phyloP scores from a whole-genome alignment of 257 asterid genomes.

The Solanum gracilifrons region DNA sequence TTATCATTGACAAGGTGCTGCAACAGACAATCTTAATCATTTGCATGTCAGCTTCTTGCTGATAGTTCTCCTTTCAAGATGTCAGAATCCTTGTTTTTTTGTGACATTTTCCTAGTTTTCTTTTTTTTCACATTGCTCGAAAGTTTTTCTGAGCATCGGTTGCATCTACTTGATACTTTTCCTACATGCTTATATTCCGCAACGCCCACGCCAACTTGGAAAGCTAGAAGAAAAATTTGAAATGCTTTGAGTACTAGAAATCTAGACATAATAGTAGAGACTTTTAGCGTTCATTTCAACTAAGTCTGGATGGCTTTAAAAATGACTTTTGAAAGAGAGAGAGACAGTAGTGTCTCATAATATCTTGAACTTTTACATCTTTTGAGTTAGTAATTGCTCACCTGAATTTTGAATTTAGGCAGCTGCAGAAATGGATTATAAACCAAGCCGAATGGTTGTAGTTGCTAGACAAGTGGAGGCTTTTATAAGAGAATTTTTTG shows the following conservation, averaged over 20 bases:
- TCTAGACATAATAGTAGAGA: background rate
- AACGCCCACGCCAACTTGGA: background rate
- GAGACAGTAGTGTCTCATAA: background rate
- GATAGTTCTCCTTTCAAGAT: background rate
- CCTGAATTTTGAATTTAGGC: conserved; percentile 42
- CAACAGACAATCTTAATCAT: background rate
- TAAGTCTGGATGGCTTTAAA: background rate
- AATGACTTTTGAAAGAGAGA: background rate
- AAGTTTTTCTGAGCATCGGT: background rate
- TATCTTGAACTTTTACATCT: background rate
- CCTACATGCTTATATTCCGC: background rate
- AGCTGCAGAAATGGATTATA: conserved; percentile 76
- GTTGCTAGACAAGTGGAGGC: conserved; percentile 89
- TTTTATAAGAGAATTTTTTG: conserved; percentile 85
- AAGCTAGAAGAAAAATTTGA: background rate
- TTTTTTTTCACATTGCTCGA: background rate
- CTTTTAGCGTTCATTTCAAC: background rate
- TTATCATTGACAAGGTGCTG: background rate
- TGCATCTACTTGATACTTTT: background rate
- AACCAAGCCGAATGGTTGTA: conserved; percentile 85
- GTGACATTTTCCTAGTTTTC: background rate
- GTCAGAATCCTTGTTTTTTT: background rate
- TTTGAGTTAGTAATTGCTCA: background rate
- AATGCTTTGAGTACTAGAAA: background rate
- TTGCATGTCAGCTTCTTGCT: background rate